Evolutionary conservation across 495 filamentous ascomycete genomes (phyloP), one percentile per base, ranked within the genome.

Genomic region (Neurospora africana): DNA sequence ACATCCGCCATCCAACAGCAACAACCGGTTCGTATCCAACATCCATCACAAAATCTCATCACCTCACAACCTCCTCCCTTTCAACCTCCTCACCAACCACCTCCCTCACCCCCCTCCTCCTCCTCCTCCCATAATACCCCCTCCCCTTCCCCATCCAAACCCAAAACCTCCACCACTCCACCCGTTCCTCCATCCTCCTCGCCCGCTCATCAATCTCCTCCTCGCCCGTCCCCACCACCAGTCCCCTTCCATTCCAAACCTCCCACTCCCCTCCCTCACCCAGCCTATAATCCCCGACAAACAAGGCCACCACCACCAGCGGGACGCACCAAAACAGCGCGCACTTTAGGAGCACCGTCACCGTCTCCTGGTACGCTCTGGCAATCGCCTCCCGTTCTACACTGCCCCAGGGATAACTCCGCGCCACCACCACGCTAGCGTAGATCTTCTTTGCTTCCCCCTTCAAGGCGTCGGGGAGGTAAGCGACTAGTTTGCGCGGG

Each of bases 381-480:
- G 83, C 80, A 72, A 91, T 89, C 1, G 87, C 89, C 35, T 82
- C 70, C 43, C 89, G 72, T 21, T 82, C 83, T 0, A 79, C 76
- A 5, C 82, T 82, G 27, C 86, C 86, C 58, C 84, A 76, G 0
- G 81, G 74, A 69, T 88, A 90, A 23, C 79, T 82, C 53, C 86
- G 72, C 72, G 89, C 87, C 10, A 81, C 80, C 9, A 77, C 78
- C 4, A 91, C 77, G 68, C 82, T 83, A 5, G 80, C 82, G 71
- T 89, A 91, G 38, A 91, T 91, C 23, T 68, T 75, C 3, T 75
- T 40, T 0, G 81, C 76, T 23, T 87, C 75, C 0, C 75, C 77
- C 2, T 73, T 83, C 15, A 79, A 81, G 39, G 83, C 84, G 3
- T 85, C 83, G 1, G 91, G 91, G 0, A 93, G 83, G 69, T 87